These are phyloP conservation scores for Globisporangium sylvaticum DNA, from an alignment of 352 stramenopile species.

Conservation along the genomic window DNA sequence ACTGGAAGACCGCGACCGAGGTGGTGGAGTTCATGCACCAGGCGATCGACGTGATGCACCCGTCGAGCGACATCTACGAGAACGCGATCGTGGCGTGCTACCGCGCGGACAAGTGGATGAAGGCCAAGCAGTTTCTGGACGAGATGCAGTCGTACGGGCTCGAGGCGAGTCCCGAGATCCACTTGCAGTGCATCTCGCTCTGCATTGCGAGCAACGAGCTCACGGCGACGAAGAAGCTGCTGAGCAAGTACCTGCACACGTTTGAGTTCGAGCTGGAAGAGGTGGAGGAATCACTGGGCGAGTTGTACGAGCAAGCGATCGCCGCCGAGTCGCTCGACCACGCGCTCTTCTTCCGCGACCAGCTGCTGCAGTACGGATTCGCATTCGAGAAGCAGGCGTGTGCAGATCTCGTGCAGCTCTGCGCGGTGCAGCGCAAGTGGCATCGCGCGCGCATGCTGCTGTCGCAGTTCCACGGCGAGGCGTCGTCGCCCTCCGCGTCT, in stretches of 20 bases:
- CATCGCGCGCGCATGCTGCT: slow-evolving; percentile 47
- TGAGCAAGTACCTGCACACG: slow-evolving; percentile 36
- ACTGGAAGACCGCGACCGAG: slow-evolving; percentile 51
- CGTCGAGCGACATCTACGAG: slow-evolving; percentile 65
- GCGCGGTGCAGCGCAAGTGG: slow-evolving; percentile 48
- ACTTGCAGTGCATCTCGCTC: slow-evolving; percentile 45
- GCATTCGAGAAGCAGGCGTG: slow-evolving; percentile 33
- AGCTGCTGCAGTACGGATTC: slow-evolving; percentile 31
- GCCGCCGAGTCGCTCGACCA: slow-evolving; percentile 42
- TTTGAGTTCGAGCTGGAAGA: slow-evolving; percentile 35
- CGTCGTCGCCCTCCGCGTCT: slow-evolving; percentile 27
- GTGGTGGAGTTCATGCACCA: slow-evolving; percentile 71
- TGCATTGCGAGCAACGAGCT: slow-evolving; percentile 46
- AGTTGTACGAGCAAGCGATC: slow-evolving; percentile 41
- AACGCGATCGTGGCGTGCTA: slow-evolving; percentile 60
- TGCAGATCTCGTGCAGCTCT: slow-evolving; percentile 44
- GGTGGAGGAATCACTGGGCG: slow-evolving; percentile 31
- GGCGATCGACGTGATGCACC: slow-evolving; percentile 64
- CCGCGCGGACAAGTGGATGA: slow-evolving; percentile 59
- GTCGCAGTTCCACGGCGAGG: slow-evolving; percentile 39
- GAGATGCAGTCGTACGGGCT: slow-evolving; percentile 52
- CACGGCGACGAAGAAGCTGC: slow-evolving; percentile 46
- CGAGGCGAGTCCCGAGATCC: slow-evolving; percentile 48
- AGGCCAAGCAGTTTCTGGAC: slow-evolving; percentile 61
- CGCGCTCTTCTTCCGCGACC: slow-evolving; percentile 55